Conservation (phyloP, 2,329 filamentous ascomycete species). For the Myriosclerotinia duriaeana region DNA sequence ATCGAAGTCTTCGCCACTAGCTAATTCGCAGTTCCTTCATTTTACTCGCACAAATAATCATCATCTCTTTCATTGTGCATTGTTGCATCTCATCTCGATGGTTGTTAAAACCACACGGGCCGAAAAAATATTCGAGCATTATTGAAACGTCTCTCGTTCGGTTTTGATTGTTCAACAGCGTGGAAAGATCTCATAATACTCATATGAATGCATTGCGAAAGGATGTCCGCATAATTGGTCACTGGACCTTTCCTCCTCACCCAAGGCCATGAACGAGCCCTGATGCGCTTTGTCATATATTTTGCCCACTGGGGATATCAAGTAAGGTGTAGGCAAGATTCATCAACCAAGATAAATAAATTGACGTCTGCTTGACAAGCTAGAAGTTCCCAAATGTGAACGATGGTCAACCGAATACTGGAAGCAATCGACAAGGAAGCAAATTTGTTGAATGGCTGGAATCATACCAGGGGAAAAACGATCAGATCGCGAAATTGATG, state of each 20-base stretch:
- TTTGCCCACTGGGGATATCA: not conserved
- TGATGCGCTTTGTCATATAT: not conserved
- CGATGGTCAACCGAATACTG: not conserved
- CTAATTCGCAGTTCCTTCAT: not conserved
- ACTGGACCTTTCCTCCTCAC: not conserved
- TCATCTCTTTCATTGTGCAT: not conserved
- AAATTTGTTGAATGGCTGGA: not conserved
- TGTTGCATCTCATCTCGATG: not conserved
- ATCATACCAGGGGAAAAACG: not conserved
- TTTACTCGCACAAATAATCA: not conserved
- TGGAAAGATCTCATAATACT: too few relatives aligned
- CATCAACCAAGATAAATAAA: not conserved
- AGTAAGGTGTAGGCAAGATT: not conserved
- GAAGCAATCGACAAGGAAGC: not conserved
- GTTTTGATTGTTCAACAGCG: not conserved
- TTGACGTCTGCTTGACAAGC: too few relatives aligned
- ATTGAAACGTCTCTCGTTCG: not conserved
- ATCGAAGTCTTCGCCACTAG: not conserved
- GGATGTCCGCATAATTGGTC: not conserved
- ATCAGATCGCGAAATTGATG: not conserved
- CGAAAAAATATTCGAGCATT: not conserved
- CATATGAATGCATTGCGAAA: not conserved
- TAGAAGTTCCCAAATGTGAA: not conserved
- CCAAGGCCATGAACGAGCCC: too few relatives aligned
- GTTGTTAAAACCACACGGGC: not conserved